Percentiles rank a stretch among this genome's conserved stretches.
phyloP scores from a whole-genome alignment of 306 rosid species.

The Sphenostylis stenocarpa region DNA sequence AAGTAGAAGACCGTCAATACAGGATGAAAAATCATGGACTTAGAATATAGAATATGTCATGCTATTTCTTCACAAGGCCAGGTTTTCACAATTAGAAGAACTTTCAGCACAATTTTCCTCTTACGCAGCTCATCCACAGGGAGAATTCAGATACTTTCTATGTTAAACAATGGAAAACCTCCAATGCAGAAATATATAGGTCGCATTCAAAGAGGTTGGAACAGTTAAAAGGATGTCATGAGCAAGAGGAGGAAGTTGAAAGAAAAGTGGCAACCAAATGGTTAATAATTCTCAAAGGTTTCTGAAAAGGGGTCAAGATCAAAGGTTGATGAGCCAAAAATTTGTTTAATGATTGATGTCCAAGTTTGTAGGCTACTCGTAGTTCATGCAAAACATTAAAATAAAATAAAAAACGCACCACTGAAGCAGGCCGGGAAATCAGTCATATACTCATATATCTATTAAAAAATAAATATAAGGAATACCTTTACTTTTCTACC shows the following conservation, averaged over 20 bases:
- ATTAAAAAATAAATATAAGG: not conserved
- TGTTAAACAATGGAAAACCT: slow-evolving; percentile 3
- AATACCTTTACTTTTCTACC: not conserved
- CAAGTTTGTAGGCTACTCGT: not conserved
- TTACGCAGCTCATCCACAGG: not conserved
- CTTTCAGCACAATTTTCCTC: not conserved
- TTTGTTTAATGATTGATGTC: not conserved
- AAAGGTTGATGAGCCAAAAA: not conserved
- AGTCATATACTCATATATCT: not conserved
- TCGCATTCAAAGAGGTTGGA: not conserved
- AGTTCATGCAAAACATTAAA: not conserved
- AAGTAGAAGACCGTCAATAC: not conserved
- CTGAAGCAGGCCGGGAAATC: not conserved
- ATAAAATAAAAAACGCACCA: not conserved
- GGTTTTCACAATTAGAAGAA: not conserved
- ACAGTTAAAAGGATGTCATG: not conserved
- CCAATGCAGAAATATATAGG: not conserved
- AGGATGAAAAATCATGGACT: not conserved
- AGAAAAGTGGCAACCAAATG: not conserved
- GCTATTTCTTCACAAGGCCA: not conserved
- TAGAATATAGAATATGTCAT: not conserved
- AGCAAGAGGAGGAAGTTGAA: not conserved
- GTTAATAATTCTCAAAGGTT: slow-evolving; percentile 13
- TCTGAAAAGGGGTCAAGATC: slow-evolving; percentile 1
- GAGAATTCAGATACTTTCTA: not conserved